Percentiles rank a stretch among this genome's conserved stretches.
These are phyloP conservation scores for Penicillium sp. DNA, from an alignment of 2,329 filamentous ascomycete species.

Conservation along the genomic window DNA sequence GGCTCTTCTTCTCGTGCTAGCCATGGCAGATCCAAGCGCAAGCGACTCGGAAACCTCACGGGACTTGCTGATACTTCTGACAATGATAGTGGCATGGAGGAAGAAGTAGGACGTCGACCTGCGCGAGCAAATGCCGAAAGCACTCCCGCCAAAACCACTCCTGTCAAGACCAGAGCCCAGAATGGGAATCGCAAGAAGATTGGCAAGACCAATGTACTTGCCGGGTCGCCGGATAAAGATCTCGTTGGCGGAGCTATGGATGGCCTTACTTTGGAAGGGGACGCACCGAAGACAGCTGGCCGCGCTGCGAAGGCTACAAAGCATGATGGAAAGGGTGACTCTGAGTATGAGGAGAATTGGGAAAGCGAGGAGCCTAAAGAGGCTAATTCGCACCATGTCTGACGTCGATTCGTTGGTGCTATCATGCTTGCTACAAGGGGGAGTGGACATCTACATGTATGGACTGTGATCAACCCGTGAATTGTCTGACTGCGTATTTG, in stretches of 20 bases:
- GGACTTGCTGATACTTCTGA: background rate
- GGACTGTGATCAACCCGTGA: background rate
- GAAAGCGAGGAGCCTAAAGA: too few relatives aligned
- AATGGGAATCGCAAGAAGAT: background rate
- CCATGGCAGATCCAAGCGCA: background rate
- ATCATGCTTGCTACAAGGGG: background rate
- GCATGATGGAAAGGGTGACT: background rate
- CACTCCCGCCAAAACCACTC: too few relatives aligned
- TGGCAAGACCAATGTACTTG: background rate
- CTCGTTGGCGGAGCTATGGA: background rate
- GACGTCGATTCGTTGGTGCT: background rate
- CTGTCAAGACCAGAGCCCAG: background rate
- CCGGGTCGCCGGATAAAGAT: background rate
- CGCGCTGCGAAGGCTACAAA: background rate
- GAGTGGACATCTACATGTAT: background rate
- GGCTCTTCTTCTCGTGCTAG: background rate
- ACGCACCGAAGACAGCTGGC: background rate
- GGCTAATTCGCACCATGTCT: background rate
- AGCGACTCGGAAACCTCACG: background rate
- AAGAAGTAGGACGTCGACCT: background rate
- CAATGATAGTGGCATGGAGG: background rate
- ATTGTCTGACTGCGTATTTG: background rate
- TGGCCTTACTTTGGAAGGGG: background rate
- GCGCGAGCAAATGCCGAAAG: too few relatives aligned
- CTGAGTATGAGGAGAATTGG: background rate